Evolutionary conservation across 768 basidiomycete genomes (phyloP).

Genomic region (Royoungia palumana): DNA sequence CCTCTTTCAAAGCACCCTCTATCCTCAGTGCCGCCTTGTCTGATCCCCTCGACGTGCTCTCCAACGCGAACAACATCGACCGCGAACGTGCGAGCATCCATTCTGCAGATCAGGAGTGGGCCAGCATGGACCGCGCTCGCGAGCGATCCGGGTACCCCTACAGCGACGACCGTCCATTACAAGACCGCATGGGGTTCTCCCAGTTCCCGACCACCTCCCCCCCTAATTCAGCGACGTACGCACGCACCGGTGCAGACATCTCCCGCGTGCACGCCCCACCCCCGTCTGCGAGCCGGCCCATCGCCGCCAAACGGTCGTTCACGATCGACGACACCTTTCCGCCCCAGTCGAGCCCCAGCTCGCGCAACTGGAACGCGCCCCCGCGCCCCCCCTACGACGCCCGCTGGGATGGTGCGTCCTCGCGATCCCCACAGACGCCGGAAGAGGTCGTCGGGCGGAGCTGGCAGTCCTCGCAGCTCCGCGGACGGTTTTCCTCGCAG

Average conservation of each 20-base stretch:
- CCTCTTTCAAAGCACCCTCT: slow-evolving; percentile 42
- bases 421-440: slow-evolving; percentile 30
- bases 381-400: slow-evolving; percentile 28
- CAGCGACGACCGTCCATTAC: slow-evolving; percentile 24
- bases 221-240: slow-evolving; percentile 13
- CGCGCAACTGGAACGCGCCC: slow-evolving; percentile 17
- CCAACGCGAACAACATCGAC: slow-evolving; percentile 16
- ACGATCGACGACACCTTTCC: slow-evolving; percentile 25
- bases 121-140: slow-evolving; percentile 19
- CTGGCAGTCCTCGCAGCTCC: slow-evolving; percentile 30
- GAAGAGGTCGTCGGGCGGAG: slow-evolving; percentile 27
- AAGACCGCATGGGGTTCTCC: slow-evolving; percentile 15
- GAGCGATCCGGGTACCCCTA: slow-evolving; percentile 15
- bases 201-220: slow-evolving; percentile 14
- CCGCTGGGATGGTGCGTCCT: slow-evolving; percentile 24
- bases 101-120: slow-evolving; percentile 29
- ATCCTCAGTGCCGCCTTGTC: slow-evolving; percentile 39
- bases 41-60: slow-evolving; percentile 19
- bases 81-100: slow-evolving; percentile 27
- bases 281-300: slow-evolving; percentile 32
- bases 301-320: slow-evolving; percentile 28
- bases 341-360: slow-evolving; percentile 19
- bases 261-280: slow-evolving; percentile 21
- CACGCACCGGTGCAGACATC: slow-evolving; percentile 4
- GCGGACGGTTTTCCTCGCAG: slow-evolving; percentile 27